These are phyloP conservation scores for Pseudonitzschia pungens DNA, from an alignment of 108 stramenopile species.

Conservation along the genomic window DNA sequence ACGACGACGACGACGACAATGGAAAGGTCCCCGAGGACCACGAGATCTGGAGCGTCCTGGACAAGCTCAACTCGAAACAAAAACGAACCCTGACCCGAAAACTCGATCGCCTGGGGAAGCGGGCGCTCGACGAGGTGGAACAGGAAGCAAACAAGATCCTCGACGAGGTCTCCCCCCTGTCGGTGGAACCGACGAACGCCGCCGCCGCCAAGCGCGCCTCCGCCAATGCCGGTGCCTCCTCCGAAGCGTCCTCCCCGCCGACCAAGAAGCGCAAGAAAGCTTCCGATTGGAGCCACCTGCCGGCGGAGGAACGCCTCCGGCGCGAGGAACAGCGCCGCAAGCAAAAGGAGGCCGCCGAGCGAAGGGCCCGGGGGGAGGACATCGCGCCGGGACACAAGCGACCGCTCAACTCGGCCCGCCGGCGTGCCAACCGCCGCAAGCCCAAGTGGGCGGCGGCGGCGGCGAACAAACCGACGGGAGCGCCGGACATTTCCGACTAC, in stretches of 20 bases:
- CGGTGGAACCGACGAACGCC: not conserved
- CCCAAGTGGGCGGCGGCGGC: slow-evolving; percentile 47
- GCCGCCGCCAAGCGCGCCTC: not conserved
- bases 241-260: slow-evolving; percentile 8
- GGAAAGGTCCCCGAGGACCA: slow-evolving; percentile 22
- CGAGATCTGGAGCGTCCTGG: slow-evolving; percentile 48
- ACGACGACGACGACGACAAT: slow-evolving; percentile 7
- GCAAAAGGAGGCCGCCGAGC: slow-evolving; percentile 75
- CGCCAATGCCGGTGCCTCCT: not conserved
- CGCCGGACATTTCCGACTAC: not conserved
- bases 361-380: slow-evolving; percentile 40
- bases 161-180: slow-evolving; percentile 18
- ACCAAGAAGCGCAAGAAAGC: slow-evolving; percentile 39
- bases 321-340: slow-evolving; percentile 64
- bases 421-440: slow-evolving; percentile 84
- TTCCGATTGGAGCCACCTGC: slow-evolving; percentile 40
- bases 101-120: slow-evolving; percentile 38
- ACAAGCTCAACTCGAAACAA: slow-evolving; percentile 74
- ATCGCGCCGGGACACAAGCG: slow-evolving; percentile 47
- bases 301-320: slow-evolving; percentile 76
- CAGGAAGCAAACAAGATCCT: slow-evolving; percentile 33
- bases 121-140: slow-evolving; percentile 24
- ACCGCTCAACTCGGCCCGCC: slow-evolving; percentile 82
- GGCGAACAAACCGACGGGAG: not conserved
- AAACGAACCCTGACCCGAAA: slow-evolving; percentile 37